Base-by-base conservation (phyloP, 2,329 filamentous ascomycete species). In the Cryphonectria japonica region DNA sequence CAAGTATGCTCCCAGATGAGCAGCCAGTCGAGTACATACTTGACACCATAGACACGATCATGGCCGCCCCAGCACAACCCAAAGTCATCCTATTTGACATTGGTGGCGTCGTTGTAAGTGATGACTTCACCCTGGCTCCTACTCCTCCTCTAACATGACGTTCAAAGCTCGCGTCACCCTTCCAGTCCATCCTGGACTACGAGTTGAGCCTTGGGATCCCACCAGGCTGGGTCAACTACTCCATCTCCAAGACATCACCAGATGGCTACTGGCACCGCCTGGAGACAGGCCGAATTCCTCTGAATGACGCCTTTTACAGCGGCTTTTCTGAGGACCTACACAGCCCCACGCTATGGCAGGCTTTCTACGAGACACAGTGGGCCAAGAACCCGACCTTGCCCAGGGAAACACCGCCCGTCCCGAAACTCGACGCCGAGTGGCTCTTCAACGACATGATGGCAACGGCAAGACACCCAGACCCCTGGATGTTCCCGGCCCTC, bases 361-460 rank as follows among this genome's bases (percentile, higher is more conserved):
- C 85, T 8, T 98, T 89, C 78, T 87, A 89, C 82, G 72, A 77
- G 61, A 76, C 77, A 41, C 83, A 85, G 71, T 82, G 80, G 69
- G 77, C 77, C 74, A 84, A 81, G 77, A 77, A 84, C 72, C 80
- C 83, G 1, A 78, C 71, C 34, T 81, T 83, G 16, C 80, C 80
- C 32, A 77, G 72, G 26, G 75, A 82, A 22, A 76, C 86, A 0
- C 92, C 93, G 1, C 85, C 89, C 0, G 79, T 94, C 0, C 95
- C 95, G 0, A 80, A 84, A 1, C 86, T 98, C 62, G 91, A 98
- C 77, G 92, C 88, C 19, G 90, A 94, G 78, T 89, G 83, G 81
- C 84, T 99, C 39, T 98, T 97, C 83, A 92, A 93, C 87, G 88
- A 92, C 76, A 98, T 98, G 95, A 98, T 98, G 94, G 82, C 85